Evolutionary conservation across 2,329 filamentous ascomycete species (phyloP), one percentile per base, ranked within the genome.

Genomic region (Fusarium anguioides): DNA sequence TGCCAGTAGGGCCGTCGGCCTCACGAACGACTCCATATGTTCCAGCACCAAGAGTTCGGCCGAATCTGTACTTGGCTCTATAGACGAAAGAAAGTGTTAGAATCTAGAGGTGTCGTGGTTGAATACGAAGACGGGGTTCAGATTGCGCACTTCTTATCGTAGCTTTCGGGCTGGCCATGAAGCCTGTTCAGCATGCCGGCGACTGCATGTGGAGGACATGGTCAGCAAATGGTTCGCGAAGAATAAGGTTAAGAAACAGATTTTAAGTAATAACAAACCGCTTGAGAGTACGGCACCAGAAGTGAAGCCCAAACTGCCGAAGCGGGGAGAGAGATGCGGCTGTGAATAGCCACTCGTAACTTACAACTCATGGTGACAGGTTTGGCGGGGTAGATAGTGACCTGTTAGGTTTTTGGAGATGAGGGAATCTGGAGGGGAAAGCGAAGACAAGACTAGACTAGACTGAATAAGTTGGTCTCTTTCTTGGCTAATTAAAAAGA

Each of bases 21-120:
- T 99, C 96, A 74, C 96, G 89, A 75, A 99, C 96, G 75, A 99
- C 97, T 76, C 96, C 96, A 85, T 99, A 99, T 74, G 96, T 99
- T 73, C 96, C 96, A 64, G 96, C 96, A 76, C 96, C 96, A 60
- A 99, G 87, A 23, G 95, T 98, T 78, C 91, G 89, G 74, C 96
- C 96, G 80, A 99, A 97, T 72, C 86, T 89, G 81, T 99, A 99
- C 79, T 91, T 92, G 66, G 92, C 84, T 80, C 92, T 96, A 77
- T 53, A 54, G 9, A 26, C 26, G 45, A 52, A 50, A 37, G 40
- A 29, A 36, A 44, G 31, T 44, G 70, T 71, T 67, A 76, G 79
- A 74, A 65, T 67, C 55, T 50, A 68, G 41, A 39, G 47, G 18
- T 26, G 41, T 70, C 55, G 69, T 46, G 39, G 26, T 50, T 15